Percentiles rank a stretch among this genome's conserved stretches.
phyloP scores from a whole-genome alignment of 306 rosid genomes.

The Dicorynia guianensis region DNA sequence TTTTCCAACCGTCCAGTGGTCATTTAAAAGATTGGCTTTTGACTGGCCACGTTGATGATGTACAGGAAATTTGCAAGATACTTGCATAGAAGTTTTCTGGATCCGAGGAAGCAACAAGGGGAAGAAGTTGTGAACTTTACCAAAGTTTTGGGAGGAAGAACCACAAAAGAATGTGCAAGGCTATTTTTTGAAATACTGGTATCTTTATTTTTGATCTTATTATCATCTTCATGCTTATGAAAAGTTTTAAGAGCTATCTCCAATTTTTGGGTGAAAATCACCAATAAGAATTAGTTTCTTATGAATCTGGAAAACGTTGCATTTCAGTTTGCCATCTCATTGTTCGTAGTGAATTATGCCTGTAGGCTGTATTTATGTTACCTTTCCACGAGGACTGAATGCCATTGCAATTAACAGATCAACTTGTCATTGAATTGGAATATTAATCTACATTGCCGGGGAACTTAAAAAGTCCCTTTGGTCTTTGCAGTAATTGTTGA shows the following conservation, averaged over 20 bases:
- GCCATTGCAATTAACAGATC: no score
- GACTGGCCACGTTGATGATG: slow-evolving; percentile 12
- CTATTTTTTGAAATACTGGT: slow-evolving; percentile 73
- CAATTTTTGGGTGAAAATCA: background rate
- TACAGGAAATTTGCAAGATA: slow-evolving; percentile 54
- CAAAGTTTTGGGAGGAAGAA: slow-evolving; percentile 41
- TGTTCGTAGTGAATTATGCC: no score
- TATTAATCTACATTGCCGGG: no score
- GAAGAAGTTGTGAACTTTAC: slow-evolving; percentile 48
- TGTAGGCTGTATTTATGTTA: no score
- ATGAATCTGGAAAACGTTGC: background rate
- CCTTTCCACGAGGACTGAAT: no score
- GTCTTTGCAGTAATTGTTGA: no score
- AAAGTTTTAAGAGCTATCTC: background rate
- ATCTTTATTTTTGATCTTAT: slow-evolving; percentile 18
- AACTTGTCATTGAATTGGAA: no score
- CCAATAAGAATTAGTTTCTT: background rate
- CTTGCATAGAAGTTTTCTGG: slow-evolving; percentile 49
- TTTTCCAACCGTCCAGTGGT: background rate
- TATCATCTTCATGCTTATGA: background rate
- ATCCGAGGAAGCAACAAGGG: slow-evolving; percentile 28
- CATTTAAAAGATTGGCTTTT: slow-evolving; percentile 5
- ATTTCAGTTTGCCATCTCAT: background rate
- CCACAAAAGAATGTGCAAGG: slow-evolving; percentile 62
- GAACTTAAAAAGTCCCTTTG: no score